Conservation (phyloP, 2,329 filamentous ascomycete species). For the Dryadomyces quercivorus region DNA sequence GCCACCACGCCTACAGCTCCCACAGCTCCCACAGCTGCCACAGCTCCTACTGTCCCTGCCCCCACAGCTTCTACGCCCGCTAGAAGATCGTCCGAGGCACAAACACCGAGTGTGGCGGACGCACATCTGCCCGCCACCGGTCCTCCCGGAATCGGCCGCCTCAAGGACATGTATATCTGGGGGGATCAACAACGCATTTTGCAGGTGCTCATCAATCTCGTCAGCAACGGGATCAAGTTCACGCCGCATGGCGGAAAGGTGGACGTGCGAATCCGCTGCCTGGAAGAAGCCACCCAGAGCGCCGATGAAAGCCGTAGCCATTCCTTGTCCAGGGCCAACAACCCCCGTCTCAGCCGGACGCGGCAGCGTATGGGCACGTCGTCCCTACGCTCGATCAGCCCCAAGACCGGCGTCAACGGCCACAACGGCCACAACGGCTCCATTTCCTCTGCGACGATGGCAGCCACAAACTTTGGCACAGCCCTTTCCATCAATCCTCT, state of each 20-base stretch:
- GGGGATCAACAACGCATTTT: conserved; percentile 87
- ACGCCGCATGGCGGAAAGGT: conserved; percentile 68
- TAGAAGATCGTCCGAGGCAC: no score
- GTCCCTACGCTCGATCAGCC: conserved; percentile 38
- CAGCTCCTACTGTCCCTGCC: no score
- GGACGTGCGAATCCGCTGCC: conserved; percentile 61
- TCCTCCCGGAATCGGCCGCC: conserved; percentile 50
- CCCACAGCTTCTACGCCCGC: not conserved
- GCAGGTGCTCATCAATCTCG: conserved; percentile 87
- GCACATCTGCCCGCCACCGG: conserved; percentile 44
- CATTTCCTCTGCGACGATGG: conserved; percentile 5
- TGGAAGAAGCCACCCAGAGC: conserved; percentile 41
- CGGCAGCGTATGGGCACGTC: conserved; percentile 35
- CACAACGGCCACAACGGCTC: conserved; percentile 10
- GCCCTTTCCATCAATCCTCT: conserved; percentile 51
- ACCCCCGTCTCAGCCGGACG: conserved; percentile 26
- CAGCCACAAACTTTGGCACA: conserved; percentile 29
- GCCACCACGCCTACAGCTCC: no score
- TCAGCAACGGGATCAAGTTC: conserved; percentile 87
- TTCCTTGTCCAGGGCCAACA: conserved; percentile 35
- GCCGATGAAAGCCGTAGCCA: conserved; percentile 36
- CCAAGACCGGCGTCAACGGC: conserved; percentile 20
- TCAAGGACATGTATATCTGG: conserved; percentile 81
- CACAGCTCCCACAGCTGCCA: no score
- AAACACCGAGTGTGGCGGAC: conserved; percentile 11